Conservation (phyloP, 139 green algal genomes). For the Auxenochlorella pyrenoidosa region DNA sequence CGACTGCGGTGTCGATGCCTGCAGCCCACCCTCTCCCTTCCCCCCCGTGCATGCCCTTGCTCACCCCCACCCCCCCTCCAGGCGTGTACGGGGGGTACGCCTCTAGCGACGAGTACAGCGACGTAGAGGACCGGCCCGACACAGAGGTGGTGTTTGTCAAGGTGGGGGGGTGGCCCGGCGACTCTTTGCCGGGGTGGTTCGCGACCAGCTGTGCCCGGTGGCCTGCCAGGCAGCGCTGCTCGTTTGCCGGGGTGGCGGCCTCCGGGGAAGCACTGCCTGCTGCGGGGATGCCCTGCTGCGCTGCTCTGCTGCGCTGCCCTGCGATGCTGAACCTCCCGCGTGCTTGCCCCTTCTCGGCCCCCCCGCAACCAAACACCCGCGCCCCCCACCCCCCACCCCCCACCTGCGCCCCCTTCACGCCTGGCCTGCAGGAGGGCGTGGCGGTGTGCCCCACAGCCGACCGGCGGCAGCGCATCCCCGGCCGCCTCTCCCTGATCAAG, state of each 20-base stretch:
- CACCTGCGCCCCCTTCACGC: no score
- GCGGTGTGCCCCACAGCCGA: conserved; percentile 12
- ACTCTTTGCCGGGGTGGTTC: no score
- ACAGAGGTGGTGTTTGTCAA: conserved; percentile 76
- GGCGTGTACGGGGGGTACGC: neutral
- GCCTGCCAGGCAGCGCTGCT: no score
- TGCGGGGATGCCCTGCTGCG: no score
- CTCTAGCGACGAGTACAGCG: conserved; percentile 54
- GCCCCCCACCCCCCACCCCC: neutral
- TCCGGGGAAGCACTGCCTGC: no score
- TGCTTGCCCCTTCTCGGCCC: neutral
- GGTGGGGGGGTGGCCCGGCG: conserved; percentile 30
- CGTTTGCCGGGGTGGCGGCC: no score
- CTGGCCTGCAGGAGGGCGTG: conserved; percentile 7
- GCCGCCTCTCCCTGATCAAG: conserved; percentile 74
- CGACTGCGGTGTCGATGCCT: no score
- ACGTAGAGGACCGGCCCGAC: conserved; percentile 54
- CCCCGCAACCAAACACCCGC: neutral
- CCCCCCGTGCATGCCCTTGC: no score
- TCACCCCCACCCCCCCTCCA: neutral
- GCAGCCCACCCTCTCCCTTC: no score
- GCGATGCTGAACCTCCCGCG: neutral
- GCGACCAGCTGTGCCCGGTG: no score
- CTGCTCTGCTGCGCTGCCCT: neutral
- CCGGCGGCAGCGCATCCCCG: conserved; percentile 62